A percentile compares a stretch with the other conserved stretches of the same genome.
Evolutionary conservation across 345 rosid species (phyloP).

Genomic region (Geranium brycei): DNA sequence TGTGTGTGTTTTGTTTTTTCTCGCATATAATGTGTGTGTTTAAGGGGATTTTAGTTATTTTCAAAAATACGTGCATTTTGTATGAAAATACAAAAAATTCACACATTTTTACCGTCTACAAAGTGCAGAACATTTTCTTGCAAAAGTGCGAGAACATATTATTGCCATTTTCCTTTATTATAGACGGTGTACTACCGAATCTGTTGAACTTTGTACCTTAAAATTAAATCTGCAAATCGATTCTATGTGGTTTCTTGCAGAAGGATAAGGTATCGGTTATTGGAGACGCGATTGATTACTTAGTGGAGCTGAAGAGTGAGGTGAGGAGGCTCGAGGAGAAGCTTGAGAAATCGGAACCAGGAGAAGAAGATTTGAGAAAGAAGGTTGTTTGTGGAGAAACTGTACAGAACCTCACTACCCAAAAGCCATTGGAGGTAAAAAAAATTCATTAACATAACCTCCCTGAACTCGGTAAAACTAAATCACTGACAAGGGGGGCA

Average conservation of each 20-base stretch:
- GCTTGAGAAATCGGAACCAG: constrained; percentile 36
- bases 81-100: too few species aligned
- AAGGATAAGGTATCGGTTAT: constrained; percentile 59
- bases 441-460: too few species aligned
- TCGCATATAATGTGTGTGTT: too few species aligned
- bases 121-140: too few species aligned
- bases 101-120: too few species aligned
- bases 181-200: constrained; percentile 4
- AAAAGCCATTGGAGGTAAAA: constrained; percentile 19
- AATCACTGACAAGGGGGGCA: too few species aligned
- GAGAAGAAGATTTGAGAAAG: constrained; percentile 22
- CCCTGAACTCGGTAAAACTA: too few species aligned
- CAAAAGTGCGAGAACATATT: too few species aligned
- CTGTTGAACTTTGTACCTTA: neutral
- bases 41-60: too few species aligned
- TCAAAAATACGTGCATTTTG: too few species aligned
- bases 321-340: constrained; percentile 44
- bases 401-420: constrained; percentile 1
- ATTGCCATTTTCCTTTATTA: too few species aligned
- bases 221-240: neutral
- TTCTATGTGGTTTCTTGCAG: constrained; percentile 9
- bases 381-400: constrained; percentile 6
- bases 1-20: too few species aligned
- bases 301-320: constrained; percentile 37
- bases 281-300: constrained; percentile 61